These are phyloP conservation scores for Lachancea dasiensis DNA, from an alignment of 805 yeast genomes.

Conservation along the genomic window DNA sequence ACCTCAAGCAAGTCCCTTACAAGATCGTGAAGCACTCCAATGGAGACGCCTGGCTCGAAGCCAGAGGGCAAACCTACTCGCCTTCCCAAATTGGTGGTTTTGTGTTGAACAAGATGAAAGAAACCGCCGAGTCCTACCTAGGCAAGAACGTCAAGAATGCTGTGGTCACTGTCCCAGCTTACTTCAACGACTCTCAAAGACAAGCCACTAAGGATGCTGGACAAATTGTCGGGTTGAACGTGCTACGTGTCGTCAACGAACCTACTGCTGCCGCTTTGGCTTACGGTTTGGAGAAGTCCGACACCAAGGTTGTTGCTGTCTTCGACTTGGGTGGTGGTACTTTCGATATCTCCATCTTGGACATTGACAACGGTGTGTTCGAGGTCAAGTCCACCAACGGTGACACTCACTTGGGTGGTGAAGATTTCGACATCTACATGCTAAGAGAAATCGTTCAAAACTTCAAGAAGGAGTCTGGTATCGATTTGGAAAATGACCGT, in stretches of 20 bases:
- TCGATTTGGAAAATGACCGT: slow-evolving; percentile 53
- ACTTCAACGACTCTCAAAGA: slow-evolving; percentile 77
- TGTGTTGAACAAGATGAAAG: slow-evolving; percentile 93
- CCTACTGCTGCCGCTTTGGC: slow-evolving; percentile 93
- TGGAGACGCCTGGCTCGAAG: slow-evolving; percentile 96
- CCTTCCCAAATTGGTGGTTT: slow-evolving; percentile 96
- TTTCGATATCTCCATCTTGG: slow-evolving; percentile 92
- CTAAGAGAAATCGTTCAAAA: slow-evolving; percentile 77
- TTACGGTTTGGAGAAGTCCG: slow-evolving; percentile 81
- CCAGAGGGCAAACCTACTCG: slow-evolving; percentile 80
- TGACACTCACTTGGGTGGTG: slow-evolving; percentile 84
- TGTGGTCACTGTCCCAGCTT: slow-evolving; percentile 85
- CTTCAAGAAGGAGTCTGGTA: slow-evolving; percentile 67
- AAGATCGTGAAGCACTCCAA: slow-evolving; percentile 82
- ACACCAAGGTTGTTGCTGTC: slow-evolving; percentile 82
- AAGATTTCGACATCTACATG: slow-evolving; percentile 78
- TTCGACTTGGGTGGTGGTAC: slow-evolving; percentile 99
- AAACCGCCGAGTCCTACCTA: slow-evolving; percentile 89
- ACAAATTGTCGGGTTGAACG: slow-evolving; percentile 89
- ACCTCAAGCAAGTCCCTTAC: slow-evolving; percentile 82
- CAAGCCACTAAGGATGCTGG: slow-evolving; percentile 95
- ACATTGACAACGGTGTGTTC: slow-evolving; percentile 95
- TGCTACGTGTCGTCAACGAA: slow-evolving; percentile 73
- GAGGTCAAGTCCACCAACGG: slow-evolving; percentile 98
- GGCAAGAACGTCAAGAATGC: slow-evolving; percentile 87